phyloP scores from a whole-genome alignment of 352 stramenopile species.

The Globisporangium cederbergense region DNA sequence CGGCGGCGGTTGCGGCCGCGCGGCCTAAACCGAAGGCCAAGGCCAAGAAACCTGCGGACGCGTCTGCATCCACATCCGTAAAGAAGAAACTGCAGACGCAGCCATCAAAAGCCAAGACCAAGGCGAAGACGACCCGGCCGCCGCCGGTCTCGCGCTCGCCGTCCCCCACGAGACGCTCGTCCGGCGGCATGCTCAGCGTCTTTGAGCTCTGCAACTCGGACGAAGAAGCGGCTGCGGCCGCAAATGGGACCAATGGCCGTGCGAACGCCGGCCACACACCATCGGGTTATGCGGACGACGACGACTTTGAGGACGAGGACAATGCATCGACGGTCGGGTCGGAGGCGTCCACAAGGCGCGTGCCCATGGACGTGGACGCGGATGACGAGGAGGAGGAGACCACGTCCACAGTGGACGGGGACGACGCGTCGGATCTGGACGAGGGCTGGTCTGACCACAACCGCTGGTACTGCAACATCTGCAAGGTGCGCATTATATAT shows the following conservation, averaged over 20 bases:
- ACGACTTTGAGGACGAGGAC: conserved; percentile 25
- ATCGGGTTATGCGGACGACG: conserved; percentile 16
- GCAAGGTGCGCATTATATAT: conserved; percentile 36
- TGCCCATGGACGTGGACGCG: conserved; percentile 25
- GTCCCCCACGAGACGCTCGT: conserved; percentile 18
- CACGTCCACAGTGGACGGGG: conserved; percentile 31
- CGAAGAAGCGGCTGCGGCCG: conserved; percentile 25
- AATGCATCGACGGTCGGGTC: conserved; percentile 16
- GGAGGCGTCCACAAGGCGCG: conserved; percentile 3
- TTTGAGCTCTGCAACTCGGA: conserved; percentile 70
- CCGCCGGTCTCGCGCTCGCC: conserved; percentile 6
- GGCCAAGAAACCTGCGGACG: neutral
- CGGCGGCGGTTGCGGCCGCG: conserved; percentile 4
- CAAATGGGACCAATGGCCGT: neutral
- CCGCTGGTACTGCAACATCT: conserved; percentile 90
- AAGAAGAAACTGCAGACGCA: conserved; percentile 4
- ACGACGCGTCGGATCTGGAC: conserved; percentile 35
- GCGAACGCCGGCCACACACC: neutral
- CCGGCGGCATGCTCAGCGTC: conserved; percentile 72
- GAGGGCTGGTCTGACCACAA: conserved; percentile 86
- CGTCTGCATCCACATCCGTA: neutral
- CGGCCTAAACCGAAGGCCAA: conserved; percentile 12
- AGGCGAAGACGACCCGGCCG: neutral
- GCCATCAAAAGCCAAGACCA: conserved; percentile 1
- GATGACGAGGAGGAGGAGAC: conserved; percentile 29